Evolutionary conservation across 2,329 filamentous ascomycete genomes (phyloP).

Genomic region (Botrytis sinoallii): DNA sequence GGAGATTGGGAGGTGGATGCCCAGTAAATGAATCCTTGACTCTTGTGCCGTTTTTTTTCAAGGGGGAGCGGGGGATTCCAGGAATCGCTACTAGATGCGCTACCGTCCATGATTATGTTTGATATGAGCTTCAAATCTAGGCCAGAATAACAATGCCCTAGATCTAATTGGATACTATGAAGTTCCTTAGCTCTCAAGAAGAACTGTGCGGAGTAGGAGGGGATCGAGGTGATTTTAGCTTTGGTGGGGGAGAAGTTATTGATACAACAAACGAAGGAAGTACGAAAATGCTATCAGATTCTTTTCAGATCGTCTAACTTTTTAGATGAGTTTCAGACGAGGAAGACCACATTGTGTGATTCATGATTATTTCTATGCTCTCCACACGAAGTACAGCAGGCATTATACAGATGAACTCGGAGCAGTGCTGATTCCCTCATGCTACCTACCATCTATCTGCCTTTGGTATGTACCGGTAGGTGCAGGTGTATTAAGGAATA

Average conservation of each 20-base stretch:
- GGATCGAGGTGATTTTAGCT: not conserved
- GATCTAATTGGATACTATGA: not conserved
- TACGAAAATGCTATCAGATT: not conserved
- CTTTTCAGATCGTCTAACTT: not conserved
- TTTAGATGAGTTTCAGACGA: not conserved
- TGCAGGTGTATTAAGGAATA: not conserved
- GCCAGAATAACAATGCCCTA: not conserved
- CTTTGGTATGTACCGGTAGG: not conserved
- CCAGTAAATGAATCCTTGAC: not conserved
- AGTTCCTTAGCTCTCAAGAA: not conserved
- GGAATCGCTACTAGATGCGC: not conserved
- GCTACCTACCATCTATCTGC: not conserved
- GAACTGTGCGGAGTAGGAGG: not conserved
- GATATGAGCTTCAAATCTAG: not conserved
- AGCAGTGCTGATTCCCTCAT: not conserved
- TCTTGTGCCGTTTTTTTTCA: not conserved
- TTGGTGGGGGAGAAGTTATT: not conserved
- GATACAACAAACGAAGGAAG: not conserved
- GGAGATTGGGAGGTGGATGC: slow-evolving; percentile 14
- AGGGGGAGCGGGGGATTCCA: not conserved
- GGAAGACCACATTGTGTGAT: too few species aligned
- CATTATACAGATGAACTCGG: not conserved
- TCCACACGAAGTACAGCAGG: not conserved
- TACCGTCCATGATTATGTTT: not conserved
- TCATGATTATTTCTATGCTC: not conserved